A percentile compares a stretch with the other conserved stretches of the same genome.
phyloP scores from a whole-genome alignment of 1,139 yeast species.

The Blastobotrys illinoisensis region DNA sequence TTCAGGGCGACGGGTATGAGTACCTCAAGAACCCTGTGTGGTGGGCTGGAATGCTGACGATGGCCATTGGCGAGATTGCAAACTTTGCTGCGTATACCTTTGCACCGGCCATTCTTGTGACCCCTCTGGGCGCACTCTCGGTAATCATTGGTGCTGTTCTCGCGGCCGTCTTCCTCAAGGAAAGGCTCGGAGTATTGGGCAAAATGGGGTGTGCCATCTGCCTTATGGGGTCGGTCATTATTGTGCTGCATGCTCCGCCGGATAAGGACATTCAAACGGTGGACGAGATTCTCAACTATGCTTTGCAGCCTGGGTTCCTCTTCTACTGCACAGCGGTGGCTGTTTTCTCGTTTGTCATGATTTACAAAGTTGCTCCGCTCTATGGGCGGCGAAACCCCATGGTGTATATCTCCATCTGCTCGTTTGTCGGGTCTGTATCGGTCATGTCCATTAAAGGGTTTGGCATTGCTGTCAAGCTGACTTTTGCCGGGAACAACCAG shows the following conservation, averaged over 20 bases:
- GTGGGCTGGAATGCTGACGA: constrained; percentile 91
- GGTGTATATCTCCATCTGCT: constrained; percentile 85
- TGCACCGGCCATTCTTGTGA: constrained; percentile 90
- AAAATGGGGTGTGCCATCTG: constrained; percentile 93
- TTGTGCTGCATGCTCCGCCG: constrained; percentile 88
- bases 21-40: constrained; percentile 82
- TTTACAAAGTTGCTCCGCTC: constrained; percentile 74
- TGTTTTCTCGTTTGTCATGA: constrained; percentile 68
- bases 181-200: constrained; percentile 84
- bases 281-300: constrained; percentile 79
- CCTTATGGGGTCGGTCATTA: constrained; percentile 82
- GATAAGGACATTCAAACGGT: constrained; percentile 86
- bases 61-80: constrained; percentile 91
- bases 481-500: constrained; percentile 85
- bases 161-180: constrained; percentile 79
- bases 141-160: constrained; percentile 85
- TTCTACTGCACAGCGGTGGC: constrained; percentile 59
- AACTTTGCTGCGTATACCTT: constrained; percentile 93
- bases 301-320: constrained; percentile 74
- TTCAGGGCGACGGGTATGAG: constrained; percentile 51
- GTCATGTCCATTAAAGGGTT: constrained; percentile 92
- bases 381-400: constrained; percentile 81
- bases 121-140: constrained; percentile 86
- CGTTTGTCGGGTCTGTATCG: constrained; percentile 84
- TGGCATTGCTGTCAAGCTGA: constrained; percentile 85